A percentile compares a stretch with the other conserved stretches of the same genome.
Conservation (phyloP, 257 asterid species). For the Handroanthus guayacan region DNA sequence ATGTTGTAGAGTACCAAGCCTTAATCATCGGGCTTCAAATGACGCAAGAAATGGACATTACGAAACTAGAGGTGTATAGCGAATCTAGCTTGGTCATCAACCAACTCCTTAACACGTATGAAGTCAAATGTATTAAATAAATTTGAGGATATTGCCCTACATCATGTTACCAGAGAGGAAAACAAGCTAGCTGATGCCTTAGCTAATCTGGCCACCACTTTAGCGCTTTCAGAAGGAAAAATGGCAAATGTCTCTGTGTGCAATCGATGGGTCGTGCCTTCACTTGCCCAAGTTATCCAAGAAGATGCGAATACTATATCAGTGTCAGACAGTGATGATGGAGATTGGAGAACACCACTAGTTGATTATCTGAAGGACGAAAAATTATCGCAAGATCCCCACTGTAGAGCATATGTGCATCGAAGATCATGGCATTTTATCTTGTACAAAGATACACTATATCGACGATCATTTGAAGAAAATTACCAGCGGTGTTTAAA, state of each 20-base stretch:
- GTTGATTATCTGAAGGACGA: not conserved
- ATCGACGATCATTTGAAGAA: not conserved
- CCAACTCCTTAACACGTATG: not conserved
- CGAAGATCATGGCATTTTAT: not conserved
- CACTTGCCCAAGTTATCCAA: not conserved
- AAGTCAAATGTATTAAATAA: not conserved
- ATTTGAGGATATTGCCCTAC: not conserved
- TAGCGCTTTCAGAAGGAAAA: not conserved
- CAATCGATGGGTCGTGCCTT: not conserved
- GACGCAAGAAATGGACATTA: not conserved
- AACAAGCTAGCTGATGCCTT: not conserved
- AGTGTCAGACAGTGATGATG: not conserved
- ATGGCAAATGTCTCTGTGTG: not conserved
- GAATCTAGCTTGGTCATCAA: not conserved
- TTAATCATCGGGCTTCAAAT: no score
- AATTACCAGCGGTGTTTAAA: not conserved
- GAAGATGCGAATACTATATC: not conserved
- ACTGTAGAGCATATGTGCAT: not conserved
- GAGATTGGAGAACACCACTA: not conserved
- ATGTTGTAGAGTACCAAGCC: no score
- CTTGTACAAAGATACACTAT: not conserved
- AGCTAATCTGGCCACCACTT: not conserved
- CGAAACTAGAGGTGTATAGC: not conserved
- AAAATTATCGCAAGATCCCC: not conserved
- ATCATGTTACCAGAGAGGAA: not conserved